Evolutionary conservation across 2,329 filamentous ascomycete genomes (phyloP), one percentile per base, ranked within the genome.

Genomic region (Sporothrix globosa): DNA sequence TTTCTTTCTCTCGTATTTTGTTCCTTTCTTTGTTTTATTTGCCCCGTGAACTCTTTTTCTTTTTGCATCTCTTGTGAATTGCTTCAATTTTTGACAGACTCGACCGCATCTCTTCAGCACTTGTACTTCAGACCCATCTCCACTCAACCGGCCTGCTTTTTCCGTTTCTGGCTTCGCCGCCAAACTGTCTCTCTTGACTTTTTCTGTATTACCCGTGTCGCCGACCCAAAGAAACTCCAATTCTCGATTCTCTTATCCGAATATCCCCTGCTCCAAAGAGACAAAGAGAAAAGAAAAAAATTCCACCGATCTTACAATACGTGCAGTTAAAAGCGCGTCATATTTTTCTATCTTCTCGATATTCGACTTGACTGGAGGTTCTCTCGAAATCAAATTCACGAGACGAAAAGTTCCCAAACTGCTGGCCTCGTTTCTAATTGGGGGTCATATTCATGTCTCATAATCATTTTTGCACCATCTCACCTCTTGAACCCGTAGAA

Each of bases 381-480:
- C 34, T 34, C 34, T 34, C 34, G 9, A 5, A 61, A 61, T 6
- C 39, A 27, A 44, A 68, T 21, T 17, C 30, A 9, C 34, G 44
- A 53, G 27, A 54, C 19, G 7, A 54, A 11, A 39, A 58, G 27
- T 19, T 13, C 6, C 7, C 30, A 53, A 56, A 13, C 27, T 7
- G 17, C 39, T 41, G 48, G 5, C 53, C 63, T 69, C 69, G 50
- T 41, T 34, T 14, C 48, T 52, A 50, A 30, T n/a, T 52, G 58
- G 52, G 52, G 53, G 67, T 60, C 65, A 67, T 68, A 70, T 73
- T 66, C 69, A 74, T 74, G 72, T 69, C 70, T 70, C 68, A 56
- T 46, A 67, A 50, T 48, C 17, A n/a, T 14, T 30, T 9, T 65
- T 54, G 53, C 67, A 63, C 66, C 19, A 17, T 60, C 54, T 54